Conservation (phyloP, 257 asterid genomes). For the Solanum bulbocastanum region DNA sequence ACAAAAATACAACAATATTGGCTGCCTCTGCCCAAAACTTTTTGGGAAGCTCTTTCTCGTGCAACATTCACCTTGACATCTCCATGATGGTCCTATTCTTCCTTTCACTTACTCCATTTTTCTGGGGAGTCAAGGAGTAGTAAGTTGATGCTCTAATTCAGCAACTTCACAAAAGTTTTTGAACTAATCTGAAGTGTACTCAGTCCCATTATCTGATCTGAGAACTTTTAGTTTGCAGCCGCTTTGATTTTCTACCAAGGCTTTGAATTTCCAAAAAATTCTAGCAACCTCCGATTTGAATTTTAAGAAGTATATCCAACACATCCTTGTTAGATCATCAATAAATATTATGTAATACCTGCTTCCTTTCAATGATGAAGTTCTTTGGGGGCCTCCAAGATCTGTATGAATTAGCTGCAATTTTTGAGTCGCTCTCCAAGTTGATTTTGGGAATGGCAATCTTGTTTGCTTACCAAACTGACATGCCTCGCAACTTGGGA, state of each 20-base stretch:
- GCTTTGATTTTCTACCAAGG: too few species aligned
- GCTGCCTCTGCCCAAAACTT: background rate
- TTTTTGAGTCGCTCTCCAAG: background rate
- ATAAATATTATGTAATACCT: background rate
- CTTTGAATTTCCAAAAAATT: too few species aligned
- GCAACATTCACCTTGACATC: background rate
- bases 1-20: background rate
- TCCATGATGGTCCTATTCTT: background rate
- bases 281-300: background rate
- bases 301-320: too few species aligned
- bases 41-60: background rate
- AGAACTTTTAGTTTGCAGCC: too few species aligned
- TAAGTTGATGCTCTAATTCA: conserved; percentile 2
- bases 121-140: background rate
- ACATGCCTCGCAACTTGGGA: background rate
- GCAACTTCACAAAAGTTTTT: background rate
- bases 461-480: background rate
- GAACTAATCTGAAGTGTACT: background rate
- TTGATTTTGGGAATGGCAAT: background rate
- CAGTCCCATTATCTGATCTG: background rate
- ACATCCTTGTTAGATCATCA: too few species aligned
- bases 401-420: background rate
- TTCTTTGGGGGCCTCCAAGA: background rate
- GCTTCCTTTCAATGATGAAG: background rate
- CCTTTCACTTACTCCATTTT: too few species aligned